Conservation (phyloP, 1,284 basidiomycete genomes). For the Cryptococcus depauperatus region DNA sequence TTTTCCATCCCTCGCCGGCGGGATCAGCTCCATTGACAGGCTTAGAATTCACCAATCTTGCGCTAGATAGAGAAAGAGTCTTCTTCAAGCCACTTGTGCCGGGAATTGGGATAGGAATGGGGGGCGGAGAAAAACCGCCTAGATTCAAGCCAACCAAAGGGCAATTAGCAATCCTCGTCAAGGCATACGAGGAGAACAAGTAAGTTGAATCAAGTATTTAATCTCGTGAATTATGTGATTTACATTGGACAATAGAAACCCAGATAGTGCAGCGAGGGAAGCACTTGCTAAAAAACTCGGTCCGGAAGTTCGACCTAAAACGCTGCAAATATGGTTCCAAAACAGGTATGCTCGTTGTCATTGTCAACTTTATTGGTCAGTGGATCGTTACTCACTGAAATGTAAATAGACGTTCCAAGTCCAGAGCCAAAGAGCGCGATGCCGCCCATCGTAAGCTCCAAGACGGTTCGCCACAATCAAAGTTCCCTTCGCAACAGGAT, state of each 20-base stretch:
- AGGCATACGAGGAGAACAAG: conserved; percentile 28
- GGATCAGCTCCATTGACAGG: conserved; percentile 5
- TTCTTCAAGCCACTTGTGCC: neutral
- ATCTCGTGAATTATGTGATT: neutral
- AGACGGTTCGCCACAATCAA: conserved; percentile 2
- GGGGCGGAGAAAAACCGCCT: conserved; percentile 17
- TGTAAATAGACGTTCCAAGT: conserved; percentile 24
- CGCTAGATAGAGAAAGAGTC: neutral
- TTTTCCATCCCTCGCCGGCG: conserved; percentile 14
- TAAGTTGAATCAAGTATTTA: conserved; percentile 12
- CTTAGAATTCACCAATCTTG: conserved; percentile 4
- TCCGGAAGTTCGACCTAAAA: conserved; percentile 23
- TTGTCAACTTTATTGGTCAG: neutral
- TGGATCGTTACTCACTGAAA: conserved; percentile 1
- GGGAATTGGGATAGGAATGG: neutral
- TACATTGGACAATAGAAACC: conserved; percentile 17
- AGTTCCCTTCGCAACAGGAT: too few species aligned
- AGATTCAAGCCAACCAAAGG: conserved; percentile 34
- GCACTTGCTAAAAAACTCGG: conserved; percentile 23
- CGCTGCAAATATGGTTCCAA: conserved; percentile 38
- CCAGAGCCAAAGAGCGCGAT: conserved; percentile 29
- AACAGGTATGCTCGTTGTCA: conserved; percentile 22
- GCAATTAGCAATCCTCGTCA: conserved; percentile 28
- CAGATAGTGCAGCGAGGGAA: conserved; percentile 23
- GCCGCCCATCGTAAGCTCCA: conserved; percentile 7